Percentiles rank a stretch among this genome's conserved stretches.
Conservation (phyloP, 805 yeast genomes). For the Pichia occidentalis region DNA sequence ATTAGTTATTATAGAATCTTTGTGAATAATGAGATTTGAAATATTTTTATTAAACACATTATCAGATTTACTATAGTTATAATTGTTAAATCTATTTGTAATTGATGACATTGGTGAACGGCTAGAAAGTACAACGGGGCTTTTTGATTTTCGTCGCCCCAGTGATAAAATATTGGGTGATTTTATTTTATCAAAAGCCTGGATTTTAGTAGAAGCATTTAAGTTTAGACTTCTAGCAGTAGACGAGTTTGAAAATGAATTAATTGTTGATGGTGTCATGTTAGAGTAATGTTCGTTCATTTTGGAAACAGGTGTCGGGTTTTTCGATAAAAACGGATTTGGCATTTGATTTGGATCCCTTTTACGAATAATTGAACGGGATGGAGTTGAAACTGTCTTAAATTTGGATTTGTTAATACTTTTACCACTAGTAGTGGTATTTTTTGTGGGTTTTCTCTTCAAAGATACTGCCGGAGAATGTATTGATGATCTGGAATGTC, state of each 20-base stretch:
- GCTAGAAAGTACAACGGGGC: too few species aligned
- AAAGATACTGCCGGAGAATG: not conserved
- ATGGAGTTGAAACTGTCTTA: conserved; percentile 10
- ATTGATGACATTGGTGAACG: too few species aligned
- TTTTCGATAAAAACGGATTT: conserved; percentile 22
- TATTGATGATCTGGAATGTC: conserved; percentile 10
- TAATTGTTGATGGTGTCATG: conserved; percentile 6
- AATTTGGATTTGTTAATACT: conserved; percentile 1
- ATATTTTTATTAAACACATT: too few species aligned
- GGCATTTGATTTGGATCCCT: conserved; percentile 15
- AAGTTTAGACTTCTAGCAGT: too few species aligned
- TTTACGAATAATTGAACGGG: conserved; percentile 20
- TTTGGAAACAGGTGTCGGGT: conserved; percentile 13
- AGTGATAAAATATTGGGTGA: too few species aligned
- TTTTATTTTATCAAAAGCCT: too few species aligned
- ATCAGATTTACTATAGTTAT: too few species aligned
- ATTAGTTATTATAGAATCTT: conserved; percentile 3
- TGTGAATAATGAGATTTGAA: not conserved
- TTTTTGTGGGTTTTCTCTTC: not conserved
- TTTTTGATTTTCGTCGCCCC: too few species aligned
- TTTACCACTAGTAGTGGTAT: not conserved
- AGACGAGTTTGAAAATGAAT: too few species aligned
- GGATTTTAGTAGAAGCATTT: too few species aligned
- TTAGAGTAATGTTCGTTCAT: conserved; percentile 5
- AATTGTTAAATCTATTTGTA: too few species aligned